phyloP scores from a whole-genome alignment of 176 grass and related monocot species.

The Chloris gayana region DNA sequence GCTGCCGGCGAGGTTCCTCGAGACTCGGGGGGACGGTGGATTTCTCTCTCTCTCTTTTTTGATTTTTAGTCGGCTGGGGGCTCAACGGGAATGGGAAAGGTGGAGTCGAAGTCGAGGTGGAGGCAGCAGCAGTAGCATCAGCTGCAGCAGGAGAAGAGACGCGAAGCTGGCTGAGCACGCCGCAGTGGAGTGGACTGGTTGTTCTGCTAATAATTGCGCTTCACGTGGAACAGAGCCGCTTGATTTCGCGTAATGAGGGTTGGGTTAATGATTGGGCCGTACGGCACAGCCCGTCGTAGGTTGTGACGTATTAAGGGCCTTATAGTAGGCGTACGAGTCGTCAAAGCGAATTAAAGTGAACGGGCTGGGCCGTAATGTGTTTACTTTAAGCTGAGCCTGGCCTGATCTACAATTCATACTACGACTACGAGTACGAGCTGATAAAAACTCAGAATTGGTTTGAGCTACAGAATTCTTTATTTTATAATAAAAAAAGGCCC shows the following conservation, averaged over 20 bases:
- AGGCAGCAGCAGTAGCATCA: not conserved
- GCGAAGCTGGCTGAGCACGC: not conserved
- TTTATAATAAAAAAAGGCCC: too few relatives aligned
- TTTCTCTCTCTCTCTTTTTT: not conserved
- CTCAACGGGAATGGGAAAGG: slow-evolving; percentile 44
- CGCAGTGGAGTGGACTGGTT: not conserved
- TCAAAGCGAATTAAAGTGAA: too few relatives aligned
- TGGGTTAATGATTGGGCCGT: not conserved
- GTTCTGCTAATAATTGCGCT: slow-evolving; percentile 10
- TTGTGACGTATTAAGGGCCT: not conserved
- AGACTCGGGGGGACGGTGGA: slow-evolving; percentile 18
- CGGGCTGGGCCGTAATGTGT: too few relatives aligned
- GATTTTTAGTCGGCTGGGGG: not conserved
- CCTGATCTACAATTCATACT: too few relatives aligned
- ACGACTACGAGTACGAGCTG: too few relatives aligned
- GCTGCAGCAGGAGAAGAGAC: slow-evolving; percentile 1
- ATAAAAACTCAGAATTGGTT: too few relatives aligned
- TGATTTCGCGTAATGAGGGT: slow-evolving; percentile 1
- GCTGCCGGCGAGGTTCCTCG: slow-evolving; percentile 30
- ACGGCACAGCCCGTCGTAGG: not conserved
- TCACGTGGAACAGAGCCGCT: not conserved
- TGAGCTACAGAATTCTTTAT: too few relatives aligned
- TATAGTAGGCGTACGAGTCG: not conserved
- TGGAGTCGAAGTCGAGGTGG: too few relatives aligned
- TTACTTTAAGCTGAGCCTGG: too few relatives aligned